phyloP scores from a whole-genome alignment of 768 basidiomycete genomes.

The Cytidiella melzeri region DNA sequence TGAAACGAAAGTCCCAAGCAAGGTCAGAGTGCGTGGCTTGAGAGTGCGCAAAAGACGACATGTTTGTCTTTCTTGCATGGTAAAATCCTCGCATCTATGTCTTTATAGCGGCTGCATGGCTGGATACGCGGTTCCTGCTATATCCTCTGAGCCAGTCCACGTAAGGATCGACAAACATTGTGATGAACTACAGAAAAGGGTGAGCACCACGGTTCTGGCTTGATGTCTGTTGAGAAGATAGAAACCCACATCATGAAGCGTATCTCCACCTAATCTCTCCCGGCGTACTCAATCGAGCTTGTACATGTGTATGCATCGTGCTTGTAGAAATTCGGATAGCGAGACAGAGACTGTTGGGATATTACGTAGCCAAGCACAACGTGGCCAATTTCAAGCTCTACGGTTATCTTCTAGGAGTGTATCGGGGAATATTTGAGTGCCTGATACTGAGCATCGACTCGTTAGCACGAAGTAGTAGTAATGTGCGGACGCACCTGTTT shows the following conservation, averaged over 20 bases:
- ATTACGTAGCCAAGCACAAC: neutral
- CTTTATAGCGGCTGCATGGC: neutral
- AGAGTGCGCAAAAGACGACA: neutral
- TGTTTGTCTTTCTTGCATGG: neutral
- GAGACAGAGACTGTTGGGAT: neutral
- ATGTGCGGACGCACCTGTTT: no score
- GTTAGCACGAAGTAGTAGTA: no score
- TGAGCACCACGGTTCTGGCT: neutral
- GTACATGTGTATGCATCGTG: neutral
- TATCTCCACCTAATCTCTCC: neutral
- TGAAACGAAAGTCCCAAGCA: neutral
- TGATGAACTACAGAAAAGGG: neutral
- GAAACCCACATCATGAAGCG: neutral
- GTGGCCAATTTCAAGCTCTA: no score
- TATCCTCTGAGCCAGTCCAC: no score
- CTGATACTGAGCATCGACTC: no score
- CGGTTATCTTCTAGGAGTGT: no score
- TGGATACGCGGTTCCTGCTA: neutral
- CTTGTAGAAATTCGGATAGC: neutral
- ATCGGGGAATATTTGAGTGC: no score
- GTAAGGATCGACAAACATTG: neutral
- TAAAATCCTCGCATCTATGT: neutral
- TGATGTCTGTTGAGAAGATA: no score
- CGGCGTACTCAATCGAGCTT: no score
- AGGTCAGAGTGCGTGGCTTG: neutral